Percentiles rank a stretch among this genome's conserved stretches.
Conservation (phyloP, 345 rosid species). For the Geranium rotundifolium region DNA sequence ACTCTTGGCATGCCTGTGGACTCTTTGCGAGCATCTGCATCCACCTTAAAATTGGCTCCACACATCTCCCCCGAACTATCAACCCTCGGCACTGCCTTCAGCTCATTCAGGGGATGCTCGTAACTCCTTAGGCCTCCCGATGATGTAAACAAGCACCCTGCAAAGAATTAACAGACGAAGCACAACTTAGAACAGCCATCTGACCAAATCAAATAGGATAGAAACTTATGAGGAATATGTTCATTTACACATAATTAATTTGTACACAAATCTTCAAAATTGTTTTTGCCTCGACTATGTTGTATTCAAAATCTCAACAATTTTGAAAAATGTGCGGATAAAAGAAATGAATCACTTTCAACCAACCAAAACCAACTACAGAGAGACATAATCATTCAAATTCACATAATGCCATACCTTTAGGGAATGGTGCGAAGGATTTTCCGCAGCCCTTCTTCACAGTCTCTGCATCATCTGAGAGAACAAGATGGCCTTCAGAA, state of each 20-base stretch:
- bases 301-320: not conserved
- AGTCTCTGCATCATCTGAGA: constrained; percentile 57
- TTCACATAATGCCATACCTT: constrained; percentile 33
- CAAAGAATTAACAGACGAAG: constrained; percentile 4
- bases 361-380: too few relatives aligned
- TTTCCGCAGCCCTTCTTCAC: constrained; percentile 79
- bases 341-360: too few relatives aligned
- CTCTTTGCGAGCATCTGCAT: constrained; percentile 63
- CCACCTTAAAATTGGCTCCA: constrained; percentile 70
- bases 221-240: too few relatives aligned
- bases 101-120: constrained; percentile 70
- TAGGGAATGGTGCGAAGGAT: constrained; percentile 92
- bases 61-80: constrained; percentile 85
- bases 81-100: constrained; percentile 87
- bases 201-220: too few relatives aligned
- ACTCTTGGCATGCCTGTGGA: constrained; percentile 69
- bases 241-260: too few relatives aligned
- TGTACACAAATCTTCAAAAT: too few relatives aligned
- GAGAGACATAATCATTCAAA: too few relatives aligned
- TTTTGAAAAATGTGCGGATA: too few relatives aligned
- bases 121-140: constrained; percentile 92
- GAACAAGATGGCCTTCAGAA: constrained; percentile 65
- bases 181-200: too few relatives aligned
- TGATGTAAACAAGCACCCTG: constrained; percentile 88
- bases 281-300: too few relatives aligned